phyloP scores from a whole-genome alignment of 257 asterid genomes.

The Verbena officinalis region DNA sequence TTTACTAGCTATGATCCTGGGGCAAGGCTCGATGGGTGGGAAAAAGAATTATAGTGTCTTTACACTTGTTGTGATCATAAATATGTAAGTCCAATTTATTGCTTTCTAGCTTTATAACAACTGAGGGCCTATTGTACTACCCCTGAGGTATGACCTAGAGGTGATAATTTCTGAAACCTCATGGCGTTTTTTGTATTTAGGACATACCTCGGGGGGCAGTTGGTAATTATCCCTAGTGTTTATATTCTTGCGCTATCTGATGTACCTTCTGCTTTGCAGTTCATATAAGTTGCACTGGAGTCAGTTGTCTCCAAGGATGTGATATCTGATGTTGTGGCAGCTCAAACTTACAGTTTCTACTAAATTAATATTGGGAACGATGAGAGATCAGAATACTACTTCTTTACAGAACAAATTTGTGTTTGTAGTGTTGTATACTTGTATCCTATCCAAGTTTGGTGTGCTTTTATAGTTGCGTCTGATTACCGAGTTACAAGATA shows the following conservation, averaged over 20 bases:
- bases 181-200: too few species aligned
- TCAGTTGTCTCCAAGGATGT: conserved; percentile 7
- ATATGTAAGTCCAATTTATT: conserved; percentile 1
- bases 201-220: too few species aligned
- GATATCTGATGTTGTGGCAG: conserved; percentile 7
- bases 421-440: too few species aligned
- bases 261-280: not conserved
- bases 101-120: not conserved
- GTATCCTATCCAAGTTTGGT: not conserved
- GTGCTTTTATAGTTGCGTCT: not conserved
- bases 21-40: conserved; percentile 83
- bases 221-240: too few species aligned
- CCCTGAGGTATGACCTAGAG: too few species aligned
- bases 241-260: not conserved
- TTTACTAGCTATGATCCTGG: conserved; percentile 89
- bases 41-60: conserved; percentile 33
- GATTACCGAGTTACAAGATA: not conserved
- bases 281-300: not conserved
- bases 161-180: too few species aligned
- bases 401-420: too few species aligned
- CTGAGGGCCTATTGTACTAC: not conserved
- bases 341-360: conserved; percentile 10
- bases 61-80: not conserved
- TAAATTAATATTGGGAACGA: not conserved
- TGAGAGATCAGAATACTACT: too few species aligned